Evolutionary conservation across 768 basidiomycete genomes (phyloP).

Genomic region (Mycena crocata): DNA sequence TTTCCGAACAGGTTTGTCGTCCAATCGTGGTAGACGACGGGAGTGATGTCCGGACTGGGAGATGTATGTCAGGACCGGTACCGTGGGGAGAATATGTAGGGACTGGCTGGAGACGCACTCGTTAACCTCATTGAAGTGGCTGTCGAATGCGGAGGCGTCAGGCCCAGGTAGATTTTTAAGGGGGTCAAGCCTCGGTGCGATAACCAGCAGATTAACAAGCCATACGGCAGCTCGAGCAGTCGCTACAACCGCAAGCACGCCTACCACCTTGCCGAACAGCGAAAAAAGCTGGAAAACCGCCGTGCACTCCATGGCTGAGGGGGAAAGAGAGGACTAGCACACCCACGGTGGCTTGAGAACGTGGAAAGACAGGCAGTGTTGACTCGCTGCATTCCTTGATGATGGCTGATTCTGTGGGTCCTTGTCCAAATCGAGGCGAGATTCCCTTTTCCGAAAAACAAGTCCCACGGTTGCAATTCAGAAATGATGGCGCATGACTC

Average conservation of each 20-base stretch:
- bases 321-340: not conserved
- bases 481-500: too few relatives aligned
- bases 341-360: conserved; percentile 19
- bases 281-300: conserved; percentile 21
- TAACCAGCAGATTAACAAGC: conserved; percentile 55
- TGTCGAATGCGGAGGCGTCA: conserved; percentile 52
- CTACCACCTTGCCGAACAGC: conserved; percentile 40
- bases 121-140: conserved; percentile 57
- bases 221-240: conserved; percentile 51
- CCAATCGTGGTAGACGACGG: conserved; percentile 57
- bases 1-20: conserved; percentile 54
- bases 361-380: not conserved
- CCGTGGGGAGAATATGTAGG: not conserved
- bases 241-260: conserved; percentile 45
- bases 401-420: conserved; percentile 21
- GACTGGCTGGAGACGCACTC: conserved; percentile 51
- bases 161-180: conserved; percentile 62
- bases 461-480: not conserved
- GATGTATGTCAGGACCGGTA: conserved; percentile 3
- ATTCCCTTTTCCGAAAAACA: not conserved
- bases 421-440: not conserved
- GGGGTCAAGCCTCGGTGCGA: conserved; percentile 61
- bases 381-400: not conserved
- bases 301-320: conserved; percentile 20
- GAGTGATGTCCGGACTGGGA: conserved; percentile 55